Conservation (phyloP, 306 rosid species). For the Cicer arietinum region DNA sequence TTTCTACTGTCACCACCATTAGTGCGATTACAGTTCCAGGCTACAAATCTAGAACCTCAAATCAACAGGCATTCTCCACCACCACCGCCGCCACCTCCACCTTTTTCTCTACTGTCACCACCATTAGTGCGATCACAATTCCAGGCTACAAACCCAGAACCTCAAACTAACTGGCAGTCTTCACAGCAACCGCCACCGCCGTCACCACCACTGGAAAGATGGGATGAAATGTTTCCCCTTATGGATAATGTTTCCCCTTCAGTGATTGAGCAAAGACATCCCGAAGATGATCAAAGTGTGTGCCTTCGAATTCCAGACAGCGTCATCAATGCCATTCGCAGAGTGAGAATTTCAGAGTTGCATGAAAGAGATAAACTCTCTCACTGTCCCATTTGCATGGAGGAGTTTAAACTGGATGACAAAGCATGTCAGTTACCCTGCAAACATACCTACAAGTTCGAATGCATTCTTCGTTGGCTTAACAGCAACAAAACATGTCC, state of each 20-base stretch:
- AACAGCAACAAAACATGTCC: slow-evolving; percentile 74
- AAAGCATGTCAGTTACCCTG: slow-evolving; percentile 68
- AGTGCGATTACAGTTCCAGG: no score
- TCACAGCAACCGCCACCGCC: not conserved
- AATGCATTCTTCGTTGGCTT: slow-evolving; percentile 80
- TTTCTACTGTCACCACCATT: not conserved
- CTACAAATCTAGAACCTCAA: not conserved
- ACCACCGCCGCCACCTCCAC: not conserved
- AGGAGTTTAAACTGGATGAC: slow-evolving; percentile 63
- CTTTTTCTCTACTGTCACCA: not conserved
- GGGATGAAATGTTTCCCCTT: not conserved
- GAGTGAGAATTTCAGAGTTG: slow-evolving; percentile 47
- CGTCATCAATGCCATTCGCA: slow-evolving; percentile 39
- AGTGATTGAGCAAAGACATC: not conserved
- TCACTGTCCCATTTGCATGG: slow-evolving; percentile 78
- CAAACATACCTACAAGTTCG: slow-evolving; percentile 63
- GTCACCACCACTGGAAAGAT: not conserved
- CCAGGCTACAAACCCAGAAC: not conserved
- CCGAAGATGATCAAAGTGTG: not conserved
- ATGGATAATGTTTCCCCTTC: not conserved
- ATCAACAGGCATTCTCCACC: not conserved
- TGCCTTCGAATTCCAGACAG: slow-evolving; percentile 38
- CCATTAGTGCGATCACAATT: not conserved
- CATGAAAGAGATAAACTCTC: slow-evolving; percentile 48
- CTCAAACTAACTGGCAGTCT: not conserved